These are phyloP conservation scores for Globisporangium emineosum DNA, from an alignment of 352 stramenopile species.

Conservation along the genomic window DNA sequence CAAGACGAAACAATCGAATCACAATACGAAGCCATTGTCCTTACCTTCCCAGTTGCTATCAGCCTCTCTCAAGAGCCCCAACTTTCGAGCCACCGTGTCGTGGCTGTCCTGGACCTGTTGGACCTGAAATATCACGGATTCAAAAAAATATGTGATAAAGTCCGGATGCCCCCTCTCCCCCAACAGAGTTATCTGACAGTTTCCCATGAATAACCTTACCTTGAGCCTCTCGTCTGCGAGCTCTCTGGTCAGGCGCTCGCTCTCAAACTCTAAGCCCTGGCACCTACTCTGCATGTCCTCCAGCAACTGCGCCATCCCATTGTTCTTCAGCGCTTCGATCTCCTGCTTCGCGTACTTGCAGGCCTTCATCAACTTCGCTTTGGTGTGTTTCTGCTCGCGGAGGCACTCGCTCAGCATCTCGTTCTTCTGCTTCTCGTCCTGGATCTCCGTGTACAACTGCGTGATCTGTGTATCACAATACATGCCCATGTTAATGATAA, in stretches of 20 bases:
- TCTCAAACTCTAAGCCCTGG: slow-evolving; percentile 44
- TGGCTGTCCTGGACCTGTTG: background rate
- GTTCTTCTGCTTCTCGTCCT: slow-evolving; percentile 67
- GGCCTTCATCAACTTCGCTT: slow-evolving; percentile 67
- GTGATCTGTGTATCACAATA: slow-evolving; percentile 34
- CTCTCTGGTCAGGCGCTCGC: slow-evolving; percentile 31
- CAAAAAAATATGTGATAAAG: too few relatives aligned
- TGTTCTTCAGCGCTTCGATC: slow-evolving; percentile 60
- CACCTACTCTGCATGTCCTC: slow-evolving; percentile 63
- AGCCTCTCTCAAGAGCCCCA: background rate
- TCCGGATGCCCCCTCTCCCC: too few relatives aligned
- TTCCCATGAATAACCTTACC: slow-evolving; percentile 30
- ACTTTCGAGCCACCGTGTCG: slow-evolving; percentile 5
- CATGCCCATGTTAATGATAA: background rate
- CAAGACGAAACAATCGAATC: too few relatives aligned
- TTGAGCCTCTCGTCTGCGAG: slow-evolving; percentile 32
- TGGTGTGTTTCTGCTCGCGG: slow-evolving; percentile 65
- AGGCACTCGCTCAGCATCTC: slow-evolving; percentile 65
- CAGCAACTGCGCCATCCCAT: slow-evolving; percentile 59
- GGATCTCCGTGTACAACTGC: slow-evolving; percentile 63
- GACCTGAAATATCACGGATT: background rate
- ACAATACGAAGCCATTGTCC: background rate
- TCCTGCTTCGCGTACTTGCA: slow-evolving; percentile 64
- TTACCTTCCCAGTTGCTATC: slow-evolving; percentile 10
- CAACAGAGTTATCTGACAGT: background rate